Percentiles rank a stretch among this genome's conserved stretches.
Evolutionary conservation across 2,329 filamentous ascomycete genomes (phyloP).

Genomic region (Fusarium illudens): DNA sequence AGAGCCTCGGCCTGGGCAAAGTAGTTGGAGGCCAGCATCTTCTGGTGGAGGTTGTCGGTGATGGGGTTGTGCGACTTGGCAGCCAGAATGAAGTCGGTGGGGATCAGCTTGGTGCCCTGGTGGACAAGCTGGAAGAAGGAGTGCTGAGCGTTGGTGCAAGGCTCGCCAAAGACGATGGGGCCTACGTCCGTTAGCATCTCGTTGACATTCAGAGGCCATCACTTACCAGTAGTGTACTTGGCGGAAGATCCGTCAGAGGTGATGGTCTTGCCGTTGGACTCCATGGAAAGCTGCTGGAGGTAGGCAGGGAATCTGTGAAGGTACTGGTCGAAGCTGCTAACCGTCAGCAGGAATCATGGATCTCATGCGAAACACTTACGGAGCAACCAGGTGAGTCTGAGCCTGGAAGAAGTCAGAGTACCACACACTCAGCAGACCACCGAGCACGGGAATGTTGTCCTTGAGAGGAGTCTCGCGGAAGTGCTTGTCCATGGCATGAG

Average conservation of each 20-base stretch:
- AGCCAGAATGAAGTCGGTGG: slow-evolving; percentile 96
- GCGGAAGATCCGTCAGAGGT: slow-evolving; percentile 88
- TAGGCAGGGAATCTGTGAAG: slow-evolving; percentile 99
- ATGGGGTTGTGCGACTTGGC: slow-evolving; percentile 97
- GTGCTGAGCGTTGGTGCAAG: slow-evolving; percentile 98
- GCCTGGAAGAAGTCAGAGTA: slow-evolving; percentile 99
- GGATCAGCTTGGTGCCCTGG: slow-evolving; percentile 99
- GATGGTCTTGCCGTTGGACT: slow-evolving; percentile 98
- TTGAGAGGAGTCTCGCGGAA: slow-evolving; percentile 90
- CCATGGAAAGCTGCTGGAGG: slow-evolving; percentile 98
- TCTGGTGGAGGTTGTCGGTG: slow-evolving; percentile 91
- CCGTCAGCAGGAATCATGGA: slow-evolving; percentile 10
- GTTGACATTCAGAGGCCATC: neutral
- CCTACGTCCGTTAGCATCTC: slow-evolving; percentile 52
- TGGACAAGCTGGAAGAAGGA: slow-evolving; percentile 99
- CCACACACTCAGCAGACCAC: slow-evolving; percentile 94
- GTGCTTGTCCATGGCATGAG: slow-evolving; percentile 98
- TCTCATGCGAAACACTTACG: slow-evolving; percentile 63
- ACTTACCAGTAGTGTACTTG: slow-evolving; percentile 88
- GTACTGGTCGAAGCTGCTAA: slow-evolving; percentile 90
- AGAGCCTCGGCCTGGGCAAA: slow-evolving; percentile 88
- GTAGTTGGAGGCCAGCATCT: slow-evolving; percentile 93
- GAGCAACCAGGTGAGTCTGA: slow-evolving; percentile 96
- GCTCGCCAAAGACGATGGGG: slow-evolving; percentile 95
- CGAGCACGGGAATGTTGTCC: slow-evolving; percentile 93